Base-by-base conservation (phyloP, 495 filamentous ascomycete species). In the Talaromyces liani region DNA sequence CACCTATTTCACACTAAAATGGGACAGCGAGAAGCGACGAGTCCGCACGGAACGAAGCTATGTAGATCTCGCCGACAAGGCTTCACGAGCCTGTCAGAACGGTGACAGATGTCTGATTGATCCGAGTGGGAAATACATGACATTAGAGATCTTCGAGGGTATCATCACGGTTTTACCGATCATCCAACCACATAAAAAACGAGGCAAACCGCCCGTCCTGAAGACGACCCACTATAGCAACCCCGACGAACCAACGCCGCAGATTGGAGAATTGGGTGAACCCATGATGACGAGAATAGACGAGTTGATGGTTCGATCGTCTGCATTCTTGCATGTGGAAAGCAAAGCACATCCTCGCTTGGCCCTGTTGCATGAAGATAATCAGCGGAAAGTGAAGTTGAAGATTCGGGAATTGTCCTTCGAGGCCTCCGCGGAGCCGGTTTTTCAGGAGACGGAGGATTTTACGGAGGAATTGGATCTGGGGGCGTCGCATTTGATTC, bases 61-160 rank as follows among this genome's bases (percentile, higher is more conserved):
- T 66, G 83, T 87, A 59, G 90, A 96, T 67, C 77, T 88, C 7
- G 81, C 88, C 7, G 92, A 96, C 71, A 90, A 88, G 66, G 85
- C 90, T 6, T 88, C 91, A 68, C 82, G 91, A 31, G 88, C 94
- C 67, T 85, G 87, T 3, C 86, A 90, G 71, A 88, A 86, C 62
- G 85, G 85, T 56, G 87, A 91, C 71, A 80, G 87, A 62, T 92
- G 91, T 69, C 76, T 90, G 51, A 85, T 96, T 5, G 94, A 98
- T 72, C 94, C 94, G 0, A 88, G 82, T 0, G 88, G 90, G 6
- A 79, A 84, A 34, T 92, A 90, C 70, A 85, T 99, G 83, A 90
- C 87, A 9, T 76, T 97, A 65, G 88, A 97, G 66, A 77, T 96
- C 5, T 97, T 91, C 75, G 91, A 97, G 73, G 94, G 94, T 2